phyloP scores from a whole-genome alignment of 208 protist species.

The Trypanosomatidae sp. region DNA sequence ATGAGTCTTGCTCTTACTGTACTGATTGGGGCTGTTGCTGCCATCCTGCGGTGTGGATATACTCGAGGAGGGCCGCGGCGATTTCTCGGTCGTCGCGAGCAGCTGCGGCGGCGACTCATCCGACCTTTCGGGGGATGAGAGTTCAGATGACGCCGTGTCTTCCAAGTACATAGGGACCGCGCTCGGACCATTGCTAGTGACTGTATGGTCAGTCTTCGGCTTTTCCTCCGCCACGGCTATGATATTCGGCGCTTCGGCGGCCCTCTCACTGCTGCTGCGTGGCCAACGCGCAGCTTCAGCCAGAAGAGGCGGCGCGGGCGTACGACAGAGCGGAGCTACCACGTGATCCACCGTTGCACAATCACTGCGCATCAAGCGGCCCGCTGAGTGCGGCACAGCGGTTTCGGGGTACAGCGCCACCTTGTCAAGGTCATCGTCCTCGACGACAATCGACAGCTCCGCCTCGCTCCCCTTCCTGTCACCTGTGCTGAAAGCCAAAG shows the following conservation, averaged over 20 bases:
- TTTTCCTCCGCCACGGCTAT: background rate
- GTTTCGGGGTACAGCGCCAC: background rate
- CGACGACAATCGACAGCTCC: conserved; percentile 11
- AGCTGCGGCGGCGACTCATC: background rate
- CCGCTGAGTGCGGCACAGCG: background rate
- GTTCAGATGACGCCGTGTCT: conserved; percentile 19
- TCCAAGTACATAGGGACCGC: conserved; percentile 13
- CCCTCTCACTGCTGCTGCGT: background rate
- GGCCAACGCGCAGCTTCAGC: background rate
- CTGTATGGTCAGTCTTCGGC: background rate
- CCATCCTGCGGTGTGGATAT: background rate
- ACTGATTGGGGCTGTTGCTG: background rate
- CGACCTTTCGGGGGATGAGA: background rate
- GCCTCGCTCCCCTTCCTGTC: background rate
- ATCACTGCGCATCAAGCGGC: background rate
- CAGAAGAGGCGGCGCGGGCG: background rate
- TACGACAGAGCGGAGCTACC: background rate
- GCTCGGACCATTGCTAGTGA: background rate
- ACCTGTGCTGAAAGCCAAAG: background rate
- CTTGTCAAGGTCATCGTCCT: conserved; percentile 4
- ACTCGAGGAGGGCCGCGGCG: too few relatives aligned
- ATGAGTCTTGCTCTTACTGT: background rate
- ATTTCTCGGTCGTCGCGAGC: background rate
- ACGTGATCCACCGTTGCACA: background rate
- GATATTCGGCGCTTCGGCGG: background rate